Conservation (phyloP, 306 rosid genomes). For the Hippophae gyantsensis region DNA sequence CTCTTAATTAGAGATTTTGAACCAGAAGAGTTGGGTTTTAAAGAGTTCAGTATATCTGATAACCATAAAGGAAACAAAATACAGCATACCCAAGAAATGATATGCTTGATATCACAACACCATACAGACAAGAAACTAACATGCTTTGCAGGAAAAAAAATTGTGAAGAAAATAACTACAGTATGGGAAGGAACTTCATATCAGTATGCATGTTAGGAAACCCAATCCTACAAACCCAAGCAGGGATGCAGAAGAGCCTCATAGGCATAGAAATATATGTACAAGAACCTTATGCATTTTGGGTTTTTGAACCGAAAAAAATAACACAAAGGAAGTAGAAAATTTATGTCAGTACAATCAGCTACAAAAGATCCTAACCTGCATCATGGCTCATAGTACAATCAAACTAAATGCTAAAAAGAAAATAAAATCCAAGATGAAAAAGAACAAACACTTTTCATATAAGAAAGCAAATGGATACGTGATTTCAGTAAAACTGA, state of each 20-base stretch:
- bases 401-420: neutral
- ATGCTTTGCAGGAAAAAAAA: too few relatives aligned
- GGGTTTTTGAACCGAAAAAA: neutral
- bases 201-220: neutral
- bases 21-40: constrained; percentile 41
- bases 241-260: constrained; percentile 1
- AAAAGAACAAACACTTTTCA: neutral
- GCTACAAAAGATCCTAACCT: neutral
- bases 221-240: neutral
- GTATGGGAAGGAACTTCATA: too few relatives aligned
- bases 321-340: neutral
- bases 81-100: neutral
- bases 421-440: neutral
- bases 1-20: constrained; percentile 35
- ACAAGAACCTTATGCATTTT: neutral
- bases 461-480: constrained; percentile 33
- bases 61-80: constrained; percentile 33
- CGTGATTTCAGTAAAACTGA: constrained; percentile 50
- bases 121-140: too few relatives aligned
- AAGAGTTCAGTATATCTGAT: constrained; percentile 56
- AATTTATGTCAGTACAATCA: neutral
- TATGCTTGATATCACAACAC: too few relatives aligned
- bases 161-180: too few relatives aligned
- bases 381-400: neutral
- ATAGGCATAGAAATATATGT: neutral